Percentiles rank a stretch among this genome's conserved stretches.
Conservation (phyloP, 129 eudicot genomes). For the Pittosporum tobira region DNA sequence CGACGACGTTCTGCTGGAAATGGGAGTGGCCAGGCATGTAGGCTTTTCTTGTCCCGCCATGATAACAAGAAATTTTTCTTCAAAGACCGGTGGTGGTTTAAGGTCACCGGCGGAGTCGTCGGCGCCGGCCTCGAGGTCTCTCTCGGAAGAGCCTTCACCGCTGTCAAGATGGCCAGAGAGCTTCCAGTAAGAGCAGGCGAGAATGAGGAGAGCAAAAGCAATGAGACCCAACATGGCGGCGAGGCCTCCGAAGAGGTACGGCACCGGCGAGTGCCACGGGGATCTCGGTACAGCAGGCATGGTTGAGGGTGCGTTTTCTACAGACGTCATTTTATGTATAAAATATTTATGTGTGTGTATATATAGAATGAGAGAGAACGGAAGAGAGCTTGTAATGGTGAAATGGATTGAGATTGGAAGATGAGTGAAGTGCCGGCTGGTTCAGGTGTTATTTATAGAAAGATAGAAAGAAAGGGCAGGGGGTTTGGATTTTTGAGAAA, state of each 20-base stretch:
- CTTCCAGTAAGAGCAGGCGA: slow-evolving; percentile 9
- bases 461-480: neutral
- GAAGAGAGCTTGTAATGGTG: neutral
- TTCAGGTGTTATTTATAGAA: neutral
- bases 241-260: slow-evolving; percentile 8
- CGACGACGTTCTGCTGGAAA: slow-evolving; percentile 7
- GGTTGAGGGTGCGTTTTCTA: neutral
- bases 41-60: slow-evolving; percentile 12
- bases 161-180: neutral
- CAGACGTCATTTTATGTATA: neutral
- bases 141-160: neutral
- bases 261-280: slow-evolving; percentile 10
- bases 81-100: neutral
- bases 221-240: slow-evolving; percentile 7
- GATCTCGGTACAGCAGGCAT: slow-evolving; percentile 1
- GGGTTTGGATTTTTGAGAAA: neutral
- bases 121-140: neutral
- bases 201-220: slow-evolving; percentile 3
- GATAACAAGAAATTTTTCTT: neutral
- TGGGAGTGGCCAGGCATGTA: neutral
- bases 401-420: neutral
- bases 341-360: neutral
- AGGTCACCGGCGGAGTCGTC: neutral
- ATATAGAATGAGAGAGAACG: neutral
- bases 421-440: neutral